These are phyloP conservation scores for Sequoiadendron giganteum DNA, from an alignment of 75 land plant species.

Conservation along the genomic window DNA sequence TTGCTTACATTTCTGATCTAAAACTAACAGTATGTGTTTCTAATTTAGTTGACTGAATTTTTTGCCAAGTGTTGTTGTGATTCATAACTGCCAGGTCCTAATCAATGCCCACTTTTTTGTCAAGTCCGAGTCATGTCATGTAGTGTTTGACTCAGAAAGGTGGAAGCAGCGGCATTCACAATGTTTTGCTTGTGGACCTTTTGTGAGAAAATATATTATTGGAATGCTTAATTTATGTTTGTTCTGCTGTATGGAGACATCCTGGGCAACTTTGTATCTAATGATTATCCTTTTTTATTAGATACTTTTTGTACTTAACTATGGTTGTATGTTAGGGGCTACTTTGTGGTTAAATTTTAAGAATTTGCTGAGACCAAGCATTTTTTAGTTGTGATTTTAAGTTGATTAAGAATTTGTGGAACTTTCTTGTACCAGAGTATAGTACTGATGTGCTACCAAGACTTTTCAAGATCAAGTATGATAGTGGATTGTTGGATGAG, in stretches of 20 bases:
- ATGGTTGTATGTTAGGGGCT: constrained; percentile 1
- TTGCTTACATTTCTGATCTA: too few species aligned
- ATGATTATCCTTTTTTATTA: neutral
- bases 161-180: neutral
- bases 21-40: neutral
- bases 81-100: neutral
- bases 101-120: neutral
- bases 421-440: constrained; percentile 27
- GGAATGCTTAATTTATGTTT: neutral
- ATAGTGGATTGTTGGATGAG: constrained; percentile 44
- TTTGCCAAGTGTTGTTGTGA: neutral
- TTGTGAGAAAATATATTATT: neutral
- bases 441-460: constrained; percentile 50
- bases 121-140: neutral
- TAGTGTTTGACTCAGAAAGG: neutral
- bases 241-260: neutral
- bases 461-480: constrained; percentile 50
- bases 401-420: neutral
- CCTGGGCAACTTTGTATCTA: neutral
- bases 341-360: constrained; percentile 1
- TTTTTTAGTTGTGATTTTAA: neutral
- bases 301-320: neutral
- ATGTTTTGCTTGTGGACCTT: neutral
- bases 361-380: neutral
- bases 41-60: neutral